These are phyloP conservation scores for Wallacemonas sp. DNA, from an alignment of 208 protist genomes.

Conservation along the genomic window DNA sequence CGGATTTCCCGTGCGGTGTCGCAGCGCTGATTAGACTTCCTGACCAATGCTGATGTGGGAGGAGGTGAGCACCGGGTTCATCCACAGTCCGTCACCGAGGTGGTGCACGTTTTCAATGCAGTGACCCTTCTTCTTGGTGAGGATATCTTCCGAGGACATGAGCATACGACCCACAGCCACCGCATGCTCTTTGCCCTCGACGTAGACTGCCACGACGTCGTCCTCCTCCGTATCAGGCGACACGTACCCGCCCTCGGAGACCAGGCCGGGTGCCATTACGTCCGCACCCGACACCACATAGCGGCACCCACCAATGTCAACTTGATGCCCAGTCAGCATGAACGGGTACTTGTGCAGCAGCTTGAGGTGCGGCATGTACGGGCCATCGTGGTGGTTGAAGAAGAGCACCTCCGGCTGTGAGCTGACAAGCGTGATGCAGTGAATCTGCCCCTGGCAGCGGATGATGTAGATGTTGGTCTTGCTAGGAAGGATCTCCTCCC, in stretches of 20 bases:
- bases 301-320: slow-evolving; percentile 97
- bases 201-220: slow-evolving; percentile 85
- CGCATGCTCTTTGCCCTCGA: slow-evolving; percentile 97
- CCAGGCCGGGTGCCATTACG: slow-evolving; percentile 98
- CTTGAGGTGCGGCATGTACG: slow-evolving; percentile 94
- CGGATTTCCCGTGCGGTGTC: not conserved
- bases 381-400: slow-evolving; percentile 95
- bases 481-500: slow-evolving; percentile 95
- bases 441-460: slow-evolving; percentile 92
- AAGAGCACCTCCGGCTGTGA: slow-evolving; percentile 94
- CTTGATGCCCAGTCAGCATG: slow-evolving; percentile 94
- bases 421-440: slow-evolving; percentile 90
- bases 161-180: slow-evolving; percentile 92
- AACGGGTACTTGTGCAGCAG: slow-evolving; percentile 97
- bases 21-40: slow-evolving; percentile 18
- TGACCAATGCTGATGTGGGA: slow-evolving; percentile 63
- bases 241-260: slow-evolving; percentile 91
- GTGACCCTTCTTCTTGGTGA: slow-evolving; percentile 86
- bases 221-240: slow-evolving; percentile 48
- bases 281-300: slow-evolving; percentile 97
- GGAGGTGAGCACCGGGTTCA: slow-evolving; percentile 85
- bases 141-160: slow-evolving; percentile 94
- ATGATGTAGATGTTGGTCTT: slow-evolving; percentile 92
- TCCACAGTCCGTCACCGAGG: slow-evolving; percentile 96
- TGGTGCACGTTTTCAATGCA: slow-evolving; percentile 97